phyloP scores from a whole-genome alignment of 768 basidiomycete species.

The Hypholoma sublateritium region DNA sequence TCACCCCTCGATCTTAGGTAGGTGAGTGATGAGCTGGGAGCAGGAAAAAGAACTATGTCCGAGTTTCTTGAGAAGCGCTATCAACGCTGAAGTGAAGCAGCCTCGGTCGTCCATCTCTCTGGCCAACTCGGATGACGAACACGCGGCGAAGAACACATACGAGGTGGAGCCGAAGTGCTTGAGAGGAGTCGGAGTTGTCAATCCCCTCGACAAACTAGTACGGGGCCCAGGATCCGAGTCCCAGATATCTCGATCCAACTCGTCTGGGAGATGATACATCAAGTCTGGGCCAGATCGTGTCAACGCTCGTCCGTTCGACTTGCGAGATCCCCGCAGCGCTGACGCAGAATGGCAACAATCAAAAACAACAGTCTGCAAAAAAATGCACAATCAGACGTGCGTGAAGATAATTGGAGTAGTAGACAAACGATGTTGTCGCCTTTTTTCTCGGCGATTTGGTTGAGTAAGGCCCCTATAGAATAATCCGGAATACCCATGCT shows the following conservation, averaged over 20 bases:
- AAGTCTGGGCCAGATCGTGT: slow-evolving; percentile 1
- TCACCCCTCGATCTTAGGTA: not conserved
- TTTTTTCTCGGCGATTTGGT: slow-evolving; percentile 9
- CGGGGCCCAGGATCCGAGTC: not conserved
- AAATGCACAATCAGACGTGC: not conserved
- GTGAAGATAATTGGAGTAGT: not conserved
- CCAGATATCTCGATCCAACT: not conserved
- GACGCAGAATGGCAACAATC: slow-evolving; percentile 18
- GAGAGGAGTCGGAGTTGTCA: not conserved
- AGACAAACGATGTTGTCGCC: slow-evolving; percentile 18
- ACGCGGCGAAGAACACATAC: slow-evolving; percentile 1
- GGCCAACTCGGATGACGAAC: slow-evolving; percentile 1
- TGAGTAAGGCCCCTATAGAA: slow-evolving; percentile 10
- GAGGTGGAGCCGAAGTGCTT: not conserved
- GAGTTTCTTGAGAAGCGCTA: not conserved
- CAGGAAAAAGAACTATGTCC: not conserved
- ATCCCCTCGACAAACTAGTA: not conserved
- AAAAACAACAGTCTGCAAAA: slow-evolving; percentile 14
- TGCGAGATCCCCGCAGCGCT: not conserved
- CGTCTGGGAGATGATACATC: not conserved
- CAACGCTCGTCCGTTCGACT: not conserved
- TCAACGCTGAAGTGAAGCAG: slow-evolving; percentile 1
- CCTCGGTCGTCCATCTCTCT: not conserved
- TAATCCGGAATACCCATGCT: slow-evolving; percentile 12
- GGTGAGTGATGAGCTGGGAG: not conserved